phyloP scores from a whole-genome alignment of 1,284 basidiomycete species.

The Sanghuangporus sanghuang region DNA sequence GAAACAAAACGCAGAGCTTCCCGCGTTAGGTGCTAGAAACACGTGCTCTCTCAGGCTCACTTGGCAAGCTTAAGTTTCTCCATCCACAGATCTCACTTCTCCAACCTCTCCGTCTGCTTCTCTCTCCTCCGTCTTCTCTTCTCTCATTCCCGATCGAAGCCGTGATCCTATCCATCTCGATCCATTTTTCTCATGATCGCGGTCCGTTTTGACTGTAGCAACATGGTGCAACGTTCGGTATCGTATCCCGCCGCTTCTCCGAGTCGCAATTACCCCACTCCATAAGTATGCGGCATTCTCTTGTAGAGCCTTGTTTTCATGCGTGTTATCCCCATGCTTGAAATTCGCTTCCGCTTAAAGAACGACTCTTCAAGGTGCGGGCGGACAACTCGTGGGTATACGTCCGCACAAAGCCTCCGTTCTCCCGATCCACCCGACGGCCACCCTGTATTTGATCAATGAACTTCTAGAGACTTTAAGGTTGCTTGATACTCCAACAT shows the following conservation, averaged over 20 bases:
- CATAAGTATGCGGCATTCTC: neutral
- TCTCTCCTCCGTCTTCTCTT: neutral
- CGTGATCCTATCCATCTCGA: neutral
- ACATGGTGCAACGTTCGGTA: neutral
- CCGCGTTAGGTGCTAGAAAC: neutral
- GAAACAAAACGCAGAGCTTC: neutral
- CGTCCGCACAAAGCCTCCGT: neutral
- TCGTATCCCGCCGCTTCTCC: neutral
- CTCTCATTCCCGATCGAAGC: neutral
- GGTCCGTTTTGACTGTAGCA: neutral
- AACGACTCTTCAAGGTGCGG: neutral
- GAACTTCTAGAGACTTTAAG: neutral
- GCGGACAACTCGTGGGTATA: neutral
- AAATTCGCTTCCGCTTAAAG: neutral
- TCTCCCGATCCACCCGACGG: neutral
- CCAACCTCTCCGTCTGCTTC: neutral
- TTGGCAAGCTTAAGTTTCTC: neutral
- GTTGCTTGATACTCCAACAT: neutral
- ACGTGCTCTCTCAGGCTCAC: neutral
- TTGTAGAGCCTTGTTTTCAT: neutral
- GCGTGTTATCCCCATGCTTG: neutral
- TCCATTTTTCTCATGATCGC: neutral
- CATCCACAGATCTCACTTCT: neutral
- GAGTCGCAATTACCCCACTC: neutral
- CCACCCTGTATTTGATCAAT: neutral